Conservation (phyloP, 306 rosid species). For the Sophora flavescens region DNA sequence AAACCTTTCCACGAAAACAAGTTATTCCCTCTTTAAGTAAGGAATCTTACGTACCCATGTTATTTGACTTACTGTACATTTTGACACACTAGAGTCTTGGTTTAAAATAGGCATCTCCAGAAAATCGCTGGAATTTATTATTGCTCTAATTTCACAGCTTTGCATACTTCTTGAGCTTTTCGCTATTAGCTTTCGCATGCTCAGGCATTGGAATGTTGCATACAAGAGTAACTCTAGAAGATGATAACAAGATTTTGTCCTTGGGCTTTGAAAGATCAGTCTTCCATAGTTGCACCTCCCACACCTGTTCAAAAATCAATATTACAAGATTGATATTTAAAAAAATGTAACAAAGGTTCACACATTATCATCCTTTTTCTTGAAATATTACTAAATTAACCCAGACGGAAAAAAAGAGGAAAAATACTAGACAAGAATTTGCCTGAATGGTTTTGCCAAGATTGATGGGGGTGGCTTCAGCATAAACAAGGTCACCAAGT, state of each 20-base stretch:
- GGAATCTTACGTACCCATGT: neutral
- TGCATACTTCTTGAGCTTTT: constrained; percentile 49
- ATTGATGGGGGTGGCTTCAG: constrained; percentile 62
- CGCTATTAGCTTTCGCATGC: constrained; percentile 43
- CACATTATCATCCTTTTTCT: neutral
- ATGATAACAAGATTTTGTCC: constrained; percentile 49
- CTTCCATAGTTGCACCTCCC: constrained; percentile 71
- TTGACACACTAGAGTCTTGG: neutral
- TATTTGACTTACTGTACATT: neutral
- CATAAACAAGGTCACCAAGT: constrained; percentile 60
- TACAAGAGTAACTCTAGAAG: constrained; percentile 64
- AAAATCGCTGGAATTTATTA: neutral
- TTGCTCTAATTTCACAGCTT: constrained; percentile 39
- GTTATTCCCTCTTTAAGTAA: neutral
- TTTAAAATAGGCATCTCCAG: neutral
- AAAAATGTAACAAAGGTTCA: neutral
- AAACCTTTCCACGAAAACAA: neutral
- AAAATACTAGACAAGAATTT: too few relatives aligned
- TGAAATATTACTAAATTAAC: neutral
- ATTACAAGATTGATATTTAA: neutral
- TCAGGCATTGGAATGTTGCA: constrained; percentile 62
- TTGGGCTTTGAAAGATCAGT: constrained; percentile 52
- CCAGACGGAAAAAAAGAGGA: neutral
- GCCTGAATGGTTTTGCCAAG: constrained; percentile 75
- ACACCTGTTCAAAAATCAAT: constrained; percentile 12